These are phyloP conservation scores for Neofusicoccum kwambonambiense DNA, from an alignment of 2,329 filamentous ascomycete species.

Conservation along the genomic window DNA sequence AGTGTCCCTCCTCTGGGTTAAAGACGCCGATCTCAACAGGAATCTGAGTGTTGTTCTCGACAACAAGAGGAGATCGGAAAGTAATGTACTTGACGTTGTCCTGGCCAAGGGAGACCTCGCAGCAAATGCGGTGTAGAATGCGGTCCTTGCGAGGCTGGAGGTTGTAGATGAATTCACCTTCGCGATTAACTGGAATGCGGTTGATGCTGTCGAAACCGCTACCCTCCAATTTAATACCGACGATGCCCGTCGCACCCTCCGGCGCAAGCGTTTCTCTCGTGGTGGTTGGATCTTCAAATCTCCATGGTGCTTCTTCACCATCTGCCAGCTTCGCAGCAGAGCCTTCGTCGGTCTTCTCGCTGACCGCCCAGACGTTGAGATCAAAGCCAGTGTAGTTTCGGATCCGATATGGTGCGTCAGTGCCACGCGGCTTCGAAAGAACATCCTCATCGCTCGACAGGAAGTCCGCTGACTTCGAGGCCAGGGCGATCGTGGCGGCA, in stretches of 20 bases:
- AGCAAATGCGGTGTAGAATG: constrained; percentile 82
- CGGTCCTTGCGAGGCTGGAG: constrained; percentile 83
- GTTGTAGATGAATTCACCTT: constrained; percentile 88
- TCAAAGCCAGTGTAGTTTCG: constrained; percentile 96
- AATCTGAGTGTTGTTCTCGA: constrained; percentile 97
- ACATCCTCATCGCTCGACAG: constrained; percentile 86
- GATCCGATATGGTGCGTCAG: constrained; percentile 89
- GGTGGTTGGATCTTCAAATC: constrained; percentile 94
- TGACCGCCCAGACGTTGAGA: constrained; percentile 73
- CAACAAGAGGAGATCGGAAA: constrained; percentile 81
- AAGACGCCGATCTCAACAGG: constrained; percentile 92
- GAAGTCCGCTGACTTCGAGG: constrained; percentile 90
- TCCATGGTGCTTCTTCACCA: constrained; percentile 89
- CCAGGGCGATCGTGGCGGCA: constrained; percentile 87
- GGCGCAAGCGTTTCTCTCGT: constrained; percentile 90
- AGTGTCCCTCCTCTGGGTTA: constrained; percentile 79
- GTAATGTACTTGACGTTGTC: constrained; percentile 99
- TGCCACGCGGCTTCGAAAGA: constrained; percentile 85
- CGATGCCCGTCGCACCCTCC: constrained; percentile 75
- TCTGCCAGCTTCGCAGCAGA: constrained; percentile 77
- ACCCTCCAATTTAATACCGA: constrained; percentile 81
- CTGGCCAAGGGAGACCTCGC: constrained; percentile 84
- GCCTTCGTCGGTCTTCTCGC: constrained; percentile 66
- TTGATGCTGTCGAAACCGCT: constrained; percentile 91
- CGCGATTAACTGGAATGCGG: constrained; percentile 86